These are phyloP conservation scores for Diplodia scrobiculata DNA, from an alignment of 2,329 filamentous ascomycete species.

Conservation along the genomic window DNA sequence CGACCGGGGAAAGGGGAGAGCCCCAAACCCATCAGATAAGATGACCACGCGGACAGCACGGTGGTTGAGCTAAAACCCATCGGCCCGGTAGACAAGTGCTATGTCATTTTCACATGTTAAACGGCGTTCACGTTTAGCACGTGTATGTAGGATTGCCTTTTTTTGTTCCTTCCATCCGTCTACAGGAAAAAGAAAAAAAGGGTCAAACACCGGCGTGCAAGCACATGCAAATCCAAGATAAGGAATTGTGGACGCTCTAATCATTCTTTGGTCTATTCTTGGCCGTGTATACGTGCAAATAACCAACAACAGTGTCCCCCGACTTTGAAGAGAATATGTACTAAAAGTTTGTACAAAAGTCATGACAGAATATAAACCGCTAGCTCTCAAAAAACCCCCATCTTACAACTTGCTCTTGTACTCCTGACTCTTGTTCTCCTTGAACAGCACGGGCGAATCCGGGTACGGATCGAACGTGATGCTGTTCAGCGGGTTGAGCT, in stretches of 20 bases:
- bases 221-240: slow-evolving; percentile 28
- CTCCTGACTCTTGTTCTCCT: slow-evolving; percentile 46
- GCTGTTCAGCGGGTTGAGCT: slow-evolving; percentile 72
- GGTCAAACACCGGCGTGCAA: not conserved
- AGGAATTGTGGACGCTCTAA: slow-evolving; percentile 32
- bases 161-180: not conserved
- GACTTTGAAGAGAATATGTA: slow-evolving; percentile 16
- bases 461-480: slow-evolving; percentile 74
- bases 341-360: slow-evolving; percentile 23
- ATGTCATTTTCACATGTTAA: slow-evolving; percentile 18
- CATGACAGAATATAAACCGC: not conserved
- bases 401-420: slow-evolving; percentile 26
- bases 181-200: not conserved
- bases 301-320: slow-evolving; percentile 32
- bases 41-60: slow-evolving; percentile 17
- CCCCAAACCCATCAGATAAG: not conserved
- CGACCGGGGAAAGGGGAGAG: not conserved
- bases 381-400: not conserved
- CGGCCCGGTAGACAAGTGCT: not conserved
- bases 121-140: not conserved
- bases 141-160: not conserved
- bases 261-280: slow-evolving; percentile 34
- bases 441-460: slow-evolving; percentile 62
- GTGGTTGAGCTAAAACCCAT: not conserved
- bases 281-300: slow-evolving; percentile 14